These are phyloP conservation scores for Oropetium thomaeum DNA, from an alignment of 176 grass and related monocot genomes.

Conservation along the genomic window DNA sequence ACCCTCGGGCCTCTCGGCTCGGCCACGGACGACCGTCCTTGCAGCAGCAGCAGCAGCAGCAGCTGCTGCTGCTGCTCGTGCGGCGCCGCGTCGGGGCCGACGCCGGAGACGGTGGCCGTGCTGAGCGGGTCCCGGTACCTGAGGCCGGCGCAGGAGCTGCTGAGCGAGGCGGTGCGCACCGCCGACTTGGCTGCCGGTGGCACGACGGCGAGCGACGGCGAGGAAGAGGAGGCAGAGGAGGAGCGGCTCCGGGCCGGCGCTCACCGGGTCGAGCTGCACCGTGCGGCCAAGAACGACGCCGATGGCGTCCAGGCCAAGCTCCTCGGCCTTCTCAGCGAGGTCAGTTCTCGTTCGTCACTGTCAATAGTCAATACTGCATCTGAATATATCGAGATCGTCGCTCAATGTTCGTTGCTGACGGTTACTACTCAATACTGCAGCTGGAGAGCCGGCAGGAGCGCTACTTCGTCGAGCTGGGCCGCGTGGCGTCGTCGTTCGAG, in stretches of 20 bases:
- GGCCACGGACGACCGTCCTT: background rate
- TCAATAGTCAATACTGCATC: background rate
- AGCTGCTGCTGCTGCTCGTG: constrained; percentile 1
- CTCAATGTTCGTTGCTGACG: too few species aligned
- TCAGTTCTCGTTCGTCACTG: constrained; percentile 17
- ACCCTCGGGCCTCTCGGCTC: constrained; percentile 48
- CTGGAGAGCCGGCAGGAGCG: constrained; percentile 73
- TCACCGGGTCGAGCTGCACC: background rate
- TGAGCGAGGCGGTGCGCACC: constrained; percentile 58
- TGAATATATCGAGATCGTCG: background rate
- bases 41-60: too few species aligned
- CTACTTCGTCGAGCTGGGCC: constrained; percentile 68
- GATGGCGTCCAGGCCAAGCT: constrained; percentile 62
- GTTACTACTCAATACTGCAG: too few species aligned
- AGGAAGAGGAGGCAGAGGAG: constrained; percentile 9
- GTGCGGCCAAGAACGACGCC: background rate
- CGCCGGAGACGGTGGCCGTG: constrained; percentile 22
- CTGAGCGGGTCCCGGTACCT: constrained; percentile 62
- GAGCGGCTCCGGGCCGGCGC: constrained; percentile 17
- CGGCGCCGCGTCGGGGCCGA: background rate
- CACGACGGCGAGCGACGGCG: constrained; percentile 17
- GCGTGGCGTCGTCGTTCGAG: constrained; percentile 71
- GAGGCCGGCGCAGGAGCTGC: constrained; percentile 72
- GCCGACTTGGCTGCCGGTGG: constrained; percentile 29
- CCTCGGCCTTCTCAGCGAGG: constrained; percentile 74